Base-by-base conservation (phyloP, 2,329 filamentous ascomycete genomes). In the Gnomoniopsis smithogilvyi region DNA sequence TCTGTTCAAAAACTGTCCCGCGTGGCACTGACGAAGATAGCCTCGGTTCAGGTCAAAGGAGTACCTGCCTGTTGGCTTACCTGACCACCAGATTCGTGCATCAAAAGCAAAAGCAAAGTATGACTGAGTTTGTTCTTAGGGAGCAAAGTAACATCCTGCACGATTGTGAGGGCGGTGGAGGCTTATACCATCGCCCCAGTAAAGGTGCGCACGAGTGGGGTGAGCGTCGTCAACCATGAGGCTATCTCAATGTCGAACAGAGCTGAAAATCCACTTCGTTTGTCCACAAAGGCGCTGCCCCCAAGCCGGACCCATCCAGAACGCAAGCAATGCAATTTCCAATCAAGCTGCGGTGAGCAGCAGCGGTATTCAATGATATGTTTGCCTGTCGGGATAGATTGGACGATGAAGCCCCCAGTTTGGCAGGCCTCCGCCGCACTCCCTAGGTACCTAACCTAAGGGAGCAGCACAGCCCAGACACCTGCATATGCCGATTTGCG, bases 391-490 rank as follows among this genome's bases (percentile, higher is more conserved):
- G 24, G 24, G 56, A 46, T 36, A 49, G 43, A 59, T 51, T 56
- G 56, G 56, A 52, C 43, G 49, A 36, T 38, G 43, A 30, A 21
- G 26, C 10, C 46, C 34, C 51, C 36, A 15, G 51, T 36, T 49
- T 17, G 33, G 19, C 46, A 51, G 51, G 54, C 56, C 56, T 55
- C 56, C 56, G 17, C 51, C 48, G 52, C 45, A 47, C 30, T 41
- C 11, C 14, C 36, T 41, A 14, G 36, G 36, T 12, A n/a, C n/a
- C n/a, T n/a, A n/a, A n/a, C n/a, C n/a, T n/a, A n/a, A 14, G n/a
- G 46, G 58, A 48, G 34, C 41, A 55, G 59, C 51, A 61, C 55
- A 51, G 55, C 59, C 54, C 54, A 52, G 26, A 41, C 26, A 49
- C 54, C 36, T 51, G 54, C 54, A 45, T 51, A 22, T 52, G 15